Evolutionary conservation across 2,329 filamentous ascomycete species (phyloP).

Genomic region (Phyllosticta capitalensis): DNA sequence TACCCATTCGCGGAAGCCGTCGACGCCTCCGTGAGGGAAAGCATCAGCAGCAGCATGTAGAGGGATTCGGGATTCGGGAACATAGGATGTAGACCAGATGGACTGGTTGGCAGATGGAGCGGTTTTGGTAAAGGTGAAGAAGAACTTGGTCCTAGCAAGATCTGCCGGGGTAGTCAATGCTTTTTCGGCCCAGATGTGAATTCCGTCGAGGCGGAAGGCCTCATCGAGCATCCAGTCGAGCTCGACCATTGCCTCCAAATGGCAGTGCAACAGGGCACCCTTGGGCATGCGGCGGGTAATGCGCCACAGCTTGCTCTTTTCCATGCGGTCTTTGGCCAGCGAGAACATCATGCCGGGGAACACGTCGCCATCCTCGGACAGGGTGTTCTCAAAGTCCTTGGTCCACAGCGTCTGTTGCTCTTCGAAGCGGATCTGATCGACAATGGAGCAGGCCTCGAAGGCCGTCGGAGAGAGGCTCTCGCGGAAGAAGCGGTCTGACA

Average conservation of each 20-base stretch:
- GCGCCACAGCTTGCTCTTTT: conserved; percentile 72
- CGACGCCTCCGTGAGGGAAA: conserved; percentile 63
- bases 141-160: conserved; percentile 46
- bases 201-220: conserved; percentile 60
- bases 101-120: conserved; percentile 32
- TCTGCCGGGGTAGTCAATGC: conserved; percentile 47
- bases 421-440: conserved; percentile 66
- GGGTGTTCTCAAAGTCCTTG: conserved; percentile 57
- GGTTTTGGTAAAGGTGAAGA: conserved; percentile 43
- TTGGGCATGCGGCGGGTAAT: conserved; percentile 85
- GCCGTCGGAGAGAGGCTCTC: conserved; percentile 71
- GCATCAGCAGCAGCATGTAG: conserved; percentile 55
- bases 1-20: conserved; percentile 70
- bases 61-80: conserved; percentile 48
- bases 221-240: conserved; percentile 68
- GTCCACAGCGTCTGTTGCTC: conserved; percentile 74
- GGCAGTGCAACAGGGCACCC: conserved; percentile 74
- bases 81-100: conserved; percentile 61
- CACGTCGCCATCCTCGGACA: conserved; percentile 56
- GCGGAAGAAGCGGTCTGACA: conserved; percentile 58
- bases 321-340: conserved; percentile 76
- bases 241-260: conserved; percentile 86
- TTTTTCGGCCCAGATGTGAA: conserved; percentile 56
- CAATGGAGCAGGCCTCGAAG: conserved; percentile 66
- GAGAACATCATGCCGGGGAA: conserved; percentile 93